These are phyloP conservation scores for Inga oerstediana DNA, from an alignment of 306 rosid genomes.

Conservation along the genomic window DNA sequence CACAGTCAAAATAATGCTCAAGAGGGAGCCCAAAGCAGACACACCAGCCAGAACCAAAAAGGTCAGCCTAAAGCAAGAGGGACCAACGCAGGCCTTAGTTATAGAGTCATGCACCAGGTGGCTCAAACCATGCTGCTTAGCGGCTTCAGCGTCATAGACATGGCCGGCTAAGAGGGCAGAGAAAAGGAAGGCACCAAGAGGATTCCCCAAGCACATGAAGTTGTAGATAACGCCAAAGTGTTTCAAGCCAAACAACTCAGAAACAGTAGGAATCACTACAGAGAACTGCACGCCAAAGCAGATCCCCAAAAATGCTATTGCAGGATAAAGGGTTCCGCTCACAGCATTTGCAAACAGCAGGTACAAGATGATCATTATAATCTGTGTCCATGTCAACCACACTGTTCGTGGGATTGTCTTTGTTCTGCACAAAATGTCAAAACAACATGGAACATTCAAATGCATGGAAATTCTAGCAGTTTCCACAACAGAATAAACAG, in stretches of 20 bases:
- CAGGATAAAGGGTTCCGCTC: constrained; percentile 61
- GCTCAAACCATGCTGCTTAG: constrained; percentile 55
- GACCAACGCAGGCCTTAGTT: constrained; percentile 57
- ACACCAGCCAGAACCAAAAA: constrained; percentile 65
- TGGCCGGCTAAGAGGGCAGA: constrained; percentile 77
- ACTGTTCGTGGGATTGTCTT: constrained; percentile 69
- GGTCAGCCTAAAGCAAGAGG: constrained; percentile 73
- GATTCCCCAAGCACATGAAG: constrained; percentile 72
- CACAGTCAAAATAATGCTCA: constrained; percentile 53
- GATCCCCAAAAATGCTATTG: constrained; percentile 67
- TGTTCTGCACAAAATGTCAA: constrained; percentile 47
- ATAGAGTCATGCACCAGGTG: constrained; percentile 21
- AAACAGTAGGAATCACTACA: constrained; percentile 77
- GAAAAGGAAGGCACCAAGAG: constrained; percentile 80
- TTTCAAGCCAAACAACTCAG: constrained; percentile 80
- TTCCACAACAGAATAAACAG: not conserved
- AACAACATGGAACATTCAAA: not conserved
- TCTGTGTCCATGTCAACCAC: constrained; percentile 80
- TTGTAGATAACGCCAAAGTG: constrained; percentile 70
- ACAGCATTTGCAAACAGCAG: constrained; percentile 66
- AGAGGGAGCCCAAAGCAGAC: constrained; percentile 55
- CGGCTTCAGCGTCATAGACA: constrained; percentile 69
- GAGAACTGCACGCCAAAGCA: constrained; percentile 84
- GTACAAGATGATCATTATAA: constrained; percentile 61
- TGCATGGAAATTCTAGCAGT: not conserved